phyloP scores from a whole-genome alignment of 2,329 filamentous ascomycete genomes.

The Aspergillus viridinutans region DNA sequence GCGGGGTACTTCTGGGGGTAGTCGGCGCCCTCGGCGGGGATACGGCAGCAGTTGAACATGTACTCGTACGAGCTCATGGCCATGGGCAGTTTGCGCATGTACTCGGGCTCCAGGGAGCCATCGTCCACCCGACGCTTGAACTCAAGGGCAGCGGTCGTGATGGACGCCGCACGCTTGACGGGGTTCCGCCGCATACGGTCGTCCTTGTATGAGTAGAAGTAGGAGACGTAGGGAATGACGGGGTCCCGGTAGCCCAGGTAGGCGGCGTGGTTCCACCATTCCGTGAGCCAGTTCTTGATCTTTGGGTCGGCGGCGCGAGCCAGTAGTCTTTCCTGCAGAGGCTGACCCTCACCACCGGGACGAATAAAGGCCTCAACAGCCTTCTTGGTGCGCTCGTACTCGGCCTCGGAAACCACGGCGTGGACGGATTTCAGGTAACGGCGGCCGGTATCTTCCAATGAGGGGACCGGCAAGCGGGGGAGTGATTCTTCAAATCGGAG shows the following conservation, averaged over 20 bases:
- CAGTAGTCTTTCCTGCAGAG: slow-evolving; percentile 81
- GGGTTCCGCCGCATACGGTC: slow-evolving; percentile 84
- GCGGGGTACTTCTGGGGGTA: slow-evolving; percentile 75
- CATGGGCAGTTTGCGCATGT: slow-evolving; percentile 96
- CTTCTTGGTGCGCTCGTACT: slow-evolving; percentile 63
- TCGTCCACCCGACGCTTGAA: slow-evolving; percentile 91
- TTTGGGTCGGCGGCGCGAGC: slow-evolving; percentile 75
- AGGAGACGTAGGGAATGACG: slow-evolving; percentile 95
- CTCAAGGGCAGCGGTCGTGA: slow-evolving; percentile 78
- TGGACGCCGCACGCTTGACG: slow-evolving; percentile 85
- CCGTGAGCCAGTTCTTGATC: slow-evolving; percentile 87
- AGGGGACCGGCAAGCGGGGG: slow-evolving; percentile 58
- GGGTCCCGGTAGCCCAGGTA: slow-evolving; percentile 93
- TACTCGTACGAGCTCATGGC: slow-evolving; percentile 98
- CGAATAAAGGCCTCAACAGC: slow-evolving; percentile 85
- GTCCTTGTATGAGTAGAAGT: slow-evolving; percentile 98
- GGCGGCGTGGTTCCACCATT: slow-evolving; percentile 97
- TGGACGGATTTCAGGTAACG: slow-evolving; percentile 65
- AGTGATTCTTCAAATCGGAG: slow-evolving; percentile 64
- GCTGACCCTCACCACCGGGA: slow-evolving; percentile 76
- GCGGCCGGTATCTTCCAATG: slow-evolving; percentile 60
- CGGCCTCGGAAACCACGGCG: slow-evolving; percentile 55
- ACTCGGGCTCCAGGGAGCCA: slow-evolving; percentile 85
- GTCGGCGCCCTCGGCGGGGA: slow-evolving; percentile 77
- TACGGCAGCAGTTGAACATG: slow-evolving; percentile 95